Conservation (phyloP, 352 stramenopile species). For the Phytopythium chamaehyphon region DNA sequence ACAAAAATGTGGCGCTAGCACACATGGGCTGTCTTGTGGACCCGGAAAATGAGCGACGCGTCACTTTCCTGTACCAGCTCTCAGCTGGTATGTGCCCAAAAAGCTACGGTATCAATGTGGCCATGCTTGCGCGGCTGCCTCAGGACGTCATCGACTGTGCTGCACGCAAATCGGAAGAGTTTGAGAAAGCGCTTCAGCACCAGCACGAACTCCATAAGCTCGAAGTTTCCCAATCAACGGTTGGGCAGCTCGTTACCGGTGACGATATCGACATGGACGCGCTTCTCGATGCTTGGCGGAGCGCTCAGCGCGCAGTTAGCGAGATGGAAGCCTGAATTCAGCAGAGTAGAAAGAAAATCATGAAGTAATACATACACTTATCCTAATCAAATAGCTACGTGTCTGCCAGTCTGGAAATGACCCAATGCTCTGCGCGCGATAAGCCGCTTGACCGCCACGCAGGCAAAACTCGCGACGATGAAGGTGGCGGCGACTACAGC, state of each 20-base stretch:
- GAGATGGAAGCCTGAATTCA: neutral
- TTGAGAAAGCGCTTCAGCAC: constrained; percentile 73
- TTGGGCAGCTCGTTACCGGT: neutral
- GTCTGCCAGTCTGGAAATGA: neutral
- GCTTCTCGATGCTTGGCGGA: constrained; percentile 7
- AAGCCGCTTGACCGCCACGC: constrained; percentile 1
- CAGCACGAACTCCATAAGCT: constrained; percentile 19
- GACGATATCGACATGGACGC: constrained; percentile 10
- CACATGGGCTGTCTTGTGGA: constrained; percentile 86
- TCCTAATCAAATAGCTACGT: constrained; percentile 1
- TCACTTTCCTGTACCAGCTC: constrained; percentile 99
- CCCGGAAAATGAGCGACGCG: constrained; percentile 84
- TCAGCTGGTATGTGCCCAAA: constrained; percentile 95
- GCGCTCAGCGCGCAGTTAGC: neutral
- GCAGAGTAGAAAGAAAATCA: neutral
- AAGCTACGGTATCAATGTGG: constrained; percentile 99
- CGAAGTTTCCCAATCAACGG: constrained; percentile 6
- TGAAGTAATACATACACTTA: too few species aligned
- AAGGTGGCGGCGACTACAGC: neutral
- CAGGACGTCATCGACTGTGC: constrained; percentile 93
- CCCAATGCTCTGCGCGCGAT: neutral
- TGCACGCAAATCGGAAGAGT: constrained; percentile 88
- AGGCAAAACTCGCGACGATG: neutral
- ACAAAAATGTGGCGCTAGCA: constrained; percentile 57
- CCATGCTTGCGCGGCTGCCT: constrained; percentile 95